These are phyloP conservation scores for Aspergillus latus DNA, from an alignment of 2,329 filamentous ascomycete genomes.

Conservation along the genomic window DNA sequence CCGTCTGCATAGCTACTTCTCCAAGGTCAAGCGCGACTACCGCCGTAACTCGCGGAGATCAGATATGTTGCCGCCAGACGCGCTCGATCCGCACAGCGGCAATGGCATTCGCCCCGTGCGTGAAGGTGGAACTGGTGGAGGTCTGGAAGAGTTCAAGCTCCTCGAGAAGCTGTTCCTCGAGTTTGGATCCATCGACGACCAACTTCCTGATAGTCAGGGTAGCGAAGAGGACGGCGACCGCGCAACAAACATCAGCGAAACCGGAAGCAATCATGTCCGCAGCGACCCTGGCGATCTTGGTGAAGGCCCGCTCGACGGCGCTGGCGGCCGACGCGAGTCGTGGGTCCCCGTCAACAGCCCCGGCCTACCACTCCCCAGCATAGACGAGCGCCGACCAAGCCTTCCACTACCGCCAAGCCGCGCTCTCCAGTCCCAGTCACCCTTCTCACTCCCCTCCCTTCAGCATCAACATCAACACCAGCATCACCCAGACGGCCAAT, in stretches of 20 bases:
- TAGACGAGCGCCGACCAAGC: slow-evolving; percentile 40
- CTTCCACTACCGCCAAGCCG: slow-evolving; percentile 38
- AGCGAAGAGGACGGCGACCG: slow-evolving; percentile 40
- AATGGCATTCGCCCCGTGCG: slow-evolving; percentile 35
- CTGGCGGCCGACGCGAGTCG: slow-evolving; percentile 39
- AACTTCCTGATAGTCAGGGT: slow-evolving; percentile 30
- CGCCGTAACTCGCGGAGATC: slow-evolving; percentile 35
- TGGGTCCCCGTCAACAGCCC: slow-evolving; percentile 44
- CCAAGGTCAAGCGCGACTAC: slow-evolving; percentile 40
- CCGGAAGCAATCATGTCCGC: slow-evolving; percentile 43
- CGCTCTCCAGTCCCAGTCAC: slow-evolving; percentile 26
- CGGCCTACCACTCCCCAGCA: slow-evolving; percentile 31
- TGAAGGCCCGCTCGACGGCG: slow-evolving; percentile 33
- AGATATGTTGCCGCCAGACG: slow-evolving; percentile 30
- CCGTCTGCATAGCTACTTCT: slow-evolving; percentile 43
- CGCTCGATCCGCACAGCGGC: slow-evolving; percentile 20
- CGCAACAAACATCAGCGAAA: slow-evolving; percentile 37
- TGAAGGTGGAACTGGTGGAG: slow-evolving; percentile 34
- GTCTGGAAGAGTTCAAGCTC: slow-evolving; percentile 42
- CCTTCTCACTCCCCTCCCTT: slow-evolving; percentile 22
- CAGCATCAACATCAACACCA: slow-evolving; percentile 29
- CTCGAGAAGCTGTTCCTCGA: slow-evolving; percentile 44
- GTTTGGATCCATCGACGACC: slow-evolving; percentile 42
- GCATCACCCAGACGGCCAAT: slow-evolving; percentile 35
- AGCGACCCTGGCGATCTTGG: slow-evolving; percentile 38